Evolutionary conservation across 2,329 filamentous ascomycete species (phyloP).

Genomic region (Alternaria brassicicola): DNA sequence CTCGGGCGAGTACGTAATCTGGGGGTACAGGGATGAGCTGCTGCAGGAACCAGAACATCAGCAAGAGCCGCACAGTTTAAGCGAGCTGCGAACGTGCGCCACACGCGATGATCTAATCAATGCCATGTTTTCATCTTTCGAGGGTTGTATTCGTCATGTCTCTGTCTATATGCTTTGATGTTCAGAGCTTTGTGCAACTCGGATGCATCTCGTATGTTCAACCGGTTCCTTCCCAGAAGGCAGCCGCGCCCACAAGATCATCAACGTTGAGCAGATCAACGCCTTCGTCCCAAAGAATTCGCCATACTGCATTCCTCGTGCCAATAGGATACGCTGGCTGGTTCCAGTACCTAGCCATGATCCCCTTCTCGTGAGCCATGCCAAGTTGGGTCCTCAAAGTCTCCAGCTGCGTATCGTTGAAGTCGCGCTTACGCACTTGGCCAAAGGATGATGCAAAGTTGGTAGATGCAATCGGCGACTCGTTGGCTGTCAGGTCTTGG

Average conservation of each 20-base stretch:
- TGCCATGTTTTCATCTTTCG: neutral
- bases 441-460: conserved; percentile 55
- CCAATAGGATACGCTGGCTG: conserved; percentile 62
- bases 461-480: conserved; percentile 62
- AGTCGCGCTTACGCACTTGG: conserved; percentile 42
- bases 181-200: neutral
- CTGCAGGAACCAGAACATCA: conserved; percentile 20
- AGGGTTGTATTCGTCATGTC: neutral
- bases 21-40: conserved; percentile 24
- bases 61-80: conserved; percentile 12
- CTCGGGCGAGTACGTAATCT: conserved; percentile 22
- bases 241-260: conserved; percentile 60
- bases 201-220: conserved; percentile 5
- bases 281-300: conserved; percentile 61
- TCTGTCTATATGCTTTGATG: neutral
- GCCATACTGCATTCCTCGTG: conserved; percentile 59
- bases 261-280: conserved; percentile 69
- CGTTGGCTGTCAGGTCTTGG: conserved; percentile 53
- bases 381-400: conserved; percentile 59
- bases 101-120: neutral
- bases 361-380: conserved; percentile 62
- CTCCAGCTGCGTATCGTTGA: conserved; percentile 58
- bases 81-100: conserved; percentile 11
- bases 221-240: conserved; percentile 47
- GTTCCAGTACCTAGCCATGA: conserved; percentile 68